Conservation (phyloP, 176 grass and related monocot genomes). For the Lolium perenne region DNA sequence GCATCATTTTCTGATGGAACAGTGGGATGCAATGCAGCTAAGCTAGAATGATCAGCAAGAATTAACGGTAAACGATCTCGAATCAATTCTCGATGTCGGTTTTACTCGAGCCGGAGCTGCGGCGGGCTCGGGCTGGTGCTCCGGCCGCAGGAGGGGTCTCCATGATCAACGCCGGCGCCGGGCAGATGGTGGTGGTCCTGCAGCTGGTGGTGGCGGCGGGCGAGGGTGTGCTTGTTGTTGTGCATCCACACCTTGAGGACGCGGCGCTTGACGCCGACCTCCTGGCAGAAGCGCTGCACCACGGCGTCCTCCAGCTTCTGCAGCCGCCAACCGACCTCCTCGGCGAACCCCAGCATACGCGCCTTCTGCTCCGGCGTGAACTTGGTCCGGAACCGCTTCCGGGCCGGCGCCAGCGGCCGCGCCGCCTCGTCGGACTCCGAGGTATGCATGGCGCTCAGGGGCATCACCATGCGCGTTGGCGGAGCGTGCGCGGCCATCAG, state of each 20-base stretch:
- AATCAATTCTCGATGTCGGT: slow-evolving; percentile 11
- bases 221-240: slow-evolving; percentile 94
- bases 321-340: slow-evolving; percentile 79
- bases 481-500: slow-evolving; percentile 41
- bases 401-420: neutral
- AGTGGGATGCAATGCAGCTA: slow-evolving; percentile 43
- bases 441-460: slow-evolving; percentile 79
- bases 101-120: slow-evolving; percentile 36
- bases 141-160: neutral
- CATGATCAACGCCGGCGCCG: neutral
- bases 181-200: slow-evolving; percentile 15
- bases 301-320: slow-evolving; percentile 77
- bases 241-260: slow-evolving; percentile 98
- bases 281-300: slow-evolving; percentile 87
- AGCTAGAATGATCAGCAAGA: slow-evolving; percentile 34
- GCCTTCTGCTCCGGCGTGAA: slow-evolving; percentile 87
- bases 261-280: slow-evolving; percentile 85
- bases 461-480: slow-evolving; percentile 76
- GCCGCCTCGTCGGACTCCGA: slow-evolving; percentile 79
- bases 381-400: slow-evolving; percentile 83
- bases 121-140: slow-evolving; percentile 33
- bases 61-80: neutral
- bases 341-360: slow-evolving; percentile 77
- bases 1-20: slow-evolving; percentile 43
- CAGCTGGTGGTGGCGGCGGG: slow-evolving; percentile 40